Evolutionary conservation across 495 filamentous ascomycete species (phyloP), one percentile per base, ranked within the genome.

Genomic region (Pyrenula massariospora): DNA sequence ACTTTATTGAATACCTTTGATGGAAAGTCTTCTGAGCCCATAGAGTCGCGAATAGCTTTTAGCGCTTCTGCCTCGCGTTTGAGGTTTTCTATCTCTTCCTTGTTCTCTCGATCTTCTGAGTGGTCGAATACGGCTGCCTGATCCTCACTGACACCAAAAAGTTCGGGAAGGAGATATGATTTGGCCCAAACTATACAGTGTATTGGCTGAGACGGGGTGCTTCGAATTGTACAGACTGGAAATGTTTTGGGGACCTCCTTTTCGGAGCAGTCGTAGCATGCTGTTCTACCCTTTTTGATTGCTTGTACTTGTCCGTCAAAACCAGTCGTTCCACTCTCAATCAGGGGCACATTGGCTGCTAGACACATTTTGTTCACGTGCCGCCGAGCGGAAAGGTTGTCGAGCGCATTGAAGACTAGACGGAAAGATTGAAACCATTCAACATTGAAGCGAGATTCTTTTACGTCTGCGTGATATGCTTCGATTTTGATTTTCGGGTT

Each of bases 141-240:
- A 57, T 94, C 88, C 69, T 97, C 93, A 59, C 91, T 95, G 1
- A 80, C 83, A 1, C 93, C 93, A 61, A 96, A 97, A 8, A 99
- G 84, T 63, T 97, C 92, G 57, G 88, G 89, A 57, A 97, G 83
- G 12, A 99, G 81, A 65, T 95, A 97, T 64, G 89, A 95, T 75
- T 97, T 99, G 0, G 81, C 91, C 93, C 93, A 99, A n/a, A 97
- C 91, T 51, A 99, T 99, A 72, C 93, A 97, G 68, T 99, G 93
- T 23, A 99, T 96, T 0, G 91, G 91, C 62, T 97, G 91, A 56
- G 84, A 89, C 0, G 93, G 93, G 1, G 88, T 97, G 63, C 88
- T 95, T 65, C 93, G 82, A 60, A 99, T 96, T 0, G 93, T 99
- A 69, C 93, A 99, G 21, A 99, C 88, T 3, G 93, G 89, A 65